A percentile compares a stretch with the other conserved stretches of the same genome.
These are phyloP conservation scores for Nitzschia sp. DNA, from an alignment of 108 stramenopile species.

Conservation along the genomic window DNA sequence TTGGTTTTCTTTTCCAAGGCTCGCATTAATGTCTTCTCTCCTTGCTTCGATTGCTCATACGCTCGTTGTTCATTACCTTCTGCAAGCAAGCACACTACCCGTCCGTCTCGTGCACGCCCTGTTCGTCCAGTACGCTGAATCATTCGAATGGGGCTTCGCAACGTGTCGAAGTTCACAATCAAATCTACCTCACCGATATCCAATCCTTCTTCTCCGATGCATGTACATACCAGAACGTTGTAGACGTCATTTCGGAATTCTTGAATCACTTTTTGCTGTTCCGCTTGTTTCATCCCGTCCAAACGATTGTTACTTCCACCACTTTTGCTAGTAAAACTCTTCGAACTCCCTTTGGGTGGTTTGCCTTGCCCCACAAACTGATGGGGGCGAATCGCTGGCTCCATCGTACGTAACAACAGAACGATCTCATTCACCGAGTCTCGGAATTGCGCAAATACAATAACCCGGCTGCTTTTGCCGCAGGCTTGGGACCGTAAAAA, in stretches of 20 bases:
- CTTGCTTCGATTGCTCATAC: conserved; percentile 29
- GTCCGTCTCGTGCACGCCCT: conserved; percentile 86
- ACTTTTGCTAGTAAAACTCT: neutral
- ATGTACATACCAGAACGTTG: conserved; percentile 95
- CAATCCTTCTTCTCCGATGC: conserved; percentile 93
- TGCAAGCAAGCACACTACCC: conserved; percentile 75
- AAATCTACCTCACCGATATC: conserved; percentile 98
- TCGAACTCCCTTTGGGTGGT: conserved; percentile 18
- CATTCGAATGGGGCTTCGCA: conserved; percentile 85
- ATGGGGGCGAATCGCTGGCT: conserved; percentile 56
- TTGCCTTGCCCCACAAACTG: conserved; percentile 85
- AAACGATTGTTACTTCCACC: conserved; percentile 16
- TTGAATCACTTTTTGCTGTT: conserved; percentile 82
- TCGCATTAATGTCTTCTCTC: conserved; percentile 51
- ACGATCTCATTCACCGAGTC: conserved; percentile 81
- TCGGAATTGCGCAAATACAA: conserved; percentile 89
- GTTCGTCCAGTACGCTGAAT: conserved; percentile 92
- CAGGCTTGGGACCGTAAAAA: conserved; percentile 61
- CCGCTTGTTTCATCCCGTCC: conserved; percentile 81
- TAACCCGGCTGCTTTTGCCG: conserved; percentile 64
- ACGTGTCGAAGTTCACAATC: conserved; percentile 89
- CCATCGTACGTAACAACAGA: conserved; percentile 28
- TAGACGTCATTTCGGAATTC: conserved; percentile 73
- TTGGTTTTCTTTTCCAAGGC: conserved; percentile 56
- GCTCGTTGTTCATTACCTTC: conserved; percentile 74